These are phyloP conservation scores for Mycena indigotica DNA, from an alignment of 768 basidiomycete species.

Conservation along the genomic window DNA sequence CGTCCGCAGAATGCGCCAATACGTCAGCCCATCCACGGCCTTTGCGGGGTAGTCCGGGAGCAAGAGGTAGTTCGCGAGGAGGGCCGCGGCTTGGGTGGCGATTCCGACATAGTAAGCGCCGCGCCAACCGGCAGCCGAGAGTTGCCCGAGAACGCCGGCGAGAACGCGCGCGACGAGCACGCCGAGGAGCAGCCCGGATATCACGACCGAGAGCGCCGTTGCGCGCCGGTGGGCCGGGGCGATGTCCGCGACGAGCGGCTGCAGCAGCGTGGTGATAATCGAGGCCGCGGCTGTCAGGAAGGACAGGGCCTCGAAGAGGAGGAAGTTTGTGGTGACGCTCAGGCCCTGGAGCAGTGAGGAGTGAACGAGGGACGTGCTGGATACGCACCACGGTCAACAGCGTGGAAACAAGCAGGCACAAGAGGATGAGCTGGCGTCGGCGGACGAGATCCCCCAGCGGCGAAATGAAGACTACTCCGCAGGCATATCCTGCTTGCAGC, in stretches of 20 bases:
- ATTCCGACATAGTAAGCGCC: conserved; percentile 73
- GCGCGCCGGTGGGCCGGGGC: conserved; percentile 75
- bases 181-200: conserved; percentile 70
- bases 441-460: conserved; percentile 85
- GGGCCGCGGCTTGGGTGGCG: conserved; percentile 63
- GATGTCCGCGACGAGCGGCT: conserved; percentile 74
- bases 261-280: conserved; percentile 76
- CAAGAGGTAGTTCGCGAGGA: conserved; percentile 59
- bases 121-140: conserved; percentile 66
- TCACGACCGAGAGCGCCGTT: conserved; percentile 72
- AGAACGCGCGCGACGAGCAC: conserved; percentile 74
- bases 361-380: background rate
- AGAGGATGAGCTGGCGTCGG: conserved; percentile 68
- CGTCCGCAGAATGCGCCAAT: conserved; percentile 54
- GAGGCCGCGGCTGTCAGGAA: conserved; percentile 71
- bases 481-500: conserved; percentile 50
- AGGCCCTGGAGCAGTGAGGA: conserved; percentile 44
- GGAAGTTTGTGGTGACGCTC: conserved; percentile 57
- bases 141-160: conserved; percentile 74
- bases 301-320: conserved; percentile 64
- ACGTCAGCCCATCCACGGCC: conserved; percentile 59
- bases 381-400: conserved; percentile 52
- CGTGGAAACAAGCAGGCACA: conserved; percentile 55
- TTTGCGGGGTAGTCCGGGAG: conserved; percentile 88
- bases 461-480: conserved; percentile 71